Percentiles rank a stretch among this genome's conserved stretches.
These are phyloP conservation scores for Mycena rosella DNA, from an alignment of 768 basidiomycete species.

Conservation along the genomic window DNA sequence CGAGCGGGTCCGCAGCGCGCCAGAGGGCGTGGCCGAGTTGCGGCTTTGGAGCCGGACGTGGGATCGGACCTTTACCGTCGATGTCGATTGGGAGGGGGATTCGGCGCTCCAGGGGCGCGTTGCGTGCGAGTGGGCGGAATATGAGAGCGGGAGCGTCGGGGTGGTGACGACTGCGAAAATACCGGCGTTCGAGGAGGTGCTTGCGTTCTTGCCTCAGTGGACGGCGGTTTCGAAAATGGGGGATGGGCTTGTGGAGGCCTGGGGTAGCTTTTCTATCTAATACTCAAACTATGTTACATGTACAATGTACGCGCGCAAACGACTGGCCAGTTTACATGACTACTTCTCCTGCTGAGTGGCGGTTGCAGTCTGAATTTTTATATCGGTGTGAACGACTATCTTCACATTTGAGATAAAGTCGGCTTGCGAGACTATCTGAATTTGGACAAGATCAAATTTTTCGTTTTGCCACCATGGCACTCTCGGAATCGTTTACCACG, in stretches of 20 bases:
- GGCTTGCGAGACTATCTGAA: too few relatives aligned
- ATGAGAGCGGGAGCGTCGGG: conserved; percentile 67
- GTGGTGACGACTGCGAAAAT: conserved; percentile 62
- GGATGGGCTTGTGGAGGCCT: conserved; percentile 71
- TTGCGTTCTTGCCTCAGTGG: conserved; percentile 77
- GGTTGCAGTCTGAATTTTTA: too few relatives aligned
- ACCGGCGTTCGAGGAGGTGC: conserved; percentile 77
- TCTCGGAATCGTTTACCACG: conserved; percentile 30
- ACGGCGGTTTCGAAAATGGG: conserved; percentile 67
- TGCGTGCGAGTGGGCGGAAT: conserved; percentile 78
- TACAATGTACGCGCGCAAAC: too few relatives aligned
- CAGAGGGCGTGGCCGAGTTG: conserved; percentile 53
- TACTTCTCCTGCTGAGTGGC: too few relatives aligned
- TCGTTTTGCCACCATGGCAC: conserved; percentile 1
- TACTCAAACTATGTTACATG: too few relatives aligned
- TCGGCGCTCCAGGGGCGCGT: conserved; percentile 56
- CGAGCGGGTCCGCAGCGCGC: conserved; percentile 48
- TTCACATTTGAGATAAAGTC: not conserved
- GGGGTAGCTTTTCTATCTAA: conserved; percentile 18
- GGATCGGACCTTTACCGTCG: conserved; percentile 65
- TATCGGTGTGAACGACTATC: too few relatives aligned
- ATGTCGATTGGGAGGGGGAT: conserved; percentile 60
- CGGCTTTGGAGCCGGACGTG: conserved; percentile 74
- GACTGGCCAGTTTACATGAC: too few relatives aligned
- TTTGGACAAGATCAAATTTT: not conserved